Percentiles rank a stretch among this genome's conserved stretches.
Evolutionary conservation across 345 rosid genomes (phyloP).

Genomic region (Aurinia saxatilis): DNA sequence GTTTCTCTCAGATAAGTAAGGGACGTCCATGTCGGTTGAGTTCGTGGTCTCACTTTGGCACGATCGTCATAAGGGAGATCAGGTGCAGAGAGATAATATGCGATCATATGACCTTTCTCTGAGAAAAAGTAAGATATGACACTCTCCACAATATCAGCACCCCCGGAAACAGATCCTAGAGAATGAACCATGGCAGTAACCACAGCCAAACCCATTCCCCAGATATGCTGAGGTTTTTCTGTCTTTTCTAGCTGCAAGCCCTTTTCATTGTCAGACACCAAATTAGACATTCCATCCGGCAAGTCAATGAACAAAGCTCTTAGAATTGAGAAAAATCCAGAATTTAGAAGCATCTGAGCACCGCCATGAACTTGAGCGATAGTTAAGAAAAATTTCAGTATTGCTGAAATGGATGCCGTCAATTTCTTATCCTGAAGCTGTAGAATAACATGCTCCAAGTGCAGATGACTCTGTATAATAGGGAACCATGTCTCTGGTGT

Average conservation of each 20-base stretch:
- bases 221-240: slow-evolving; percentile 50
- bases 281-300: slow-evolving; percentile 35
- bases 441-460: slow-evolving; percentile 43
- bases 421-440: slow-evolving; percentile 63
- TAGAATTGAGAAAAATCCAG: slow-evolving; percentile 61
- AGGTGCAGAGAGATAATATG: slow-evolving; percentile 62
- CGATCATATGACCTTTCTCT: slow-evolving; percentile 63
- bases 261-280: slow-evolving; percentile 31
- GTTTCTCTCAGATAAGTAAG: slow-evolving; percentile 66
- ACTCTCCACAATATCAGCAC: slow-evolving; percentile 41
- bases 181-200: slow-evolving; percentile 71
- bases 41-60: slow-evolving; percentile 60
- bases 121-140: slow-evolving; percentile 61
- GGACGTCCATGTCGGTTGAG: slow-evolving; percentile 56
- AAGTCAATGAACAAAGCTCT: slow-evolving; percentile 53
- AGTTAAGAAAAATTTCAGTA: slow-evolving; percentile 68
- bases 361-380: slow-evolving; percentile 73
- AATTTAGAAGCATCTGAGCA: slow-evolving; percentile 72
- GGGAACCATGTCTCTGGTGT: slow-evolving; percentile 88
- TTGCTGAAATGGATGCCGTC: slow-evolving; percentile 37
- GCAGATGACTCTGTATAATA: slow-evolving; percentile 61
- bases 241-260: slow-evolving; percentile 35
- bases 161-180: slow-evolving; percentile 46
- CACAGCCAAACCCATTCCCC: slow-evolving; percentile 86
- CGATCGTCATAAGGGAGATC: slow-evolving; percentile 57